A percentile compares a stretch with the other conserved stretches of the same genome.
Conservation (phyloP, 1,139 yeast genomes). For the Kluyveromyces sp. region DNA sequence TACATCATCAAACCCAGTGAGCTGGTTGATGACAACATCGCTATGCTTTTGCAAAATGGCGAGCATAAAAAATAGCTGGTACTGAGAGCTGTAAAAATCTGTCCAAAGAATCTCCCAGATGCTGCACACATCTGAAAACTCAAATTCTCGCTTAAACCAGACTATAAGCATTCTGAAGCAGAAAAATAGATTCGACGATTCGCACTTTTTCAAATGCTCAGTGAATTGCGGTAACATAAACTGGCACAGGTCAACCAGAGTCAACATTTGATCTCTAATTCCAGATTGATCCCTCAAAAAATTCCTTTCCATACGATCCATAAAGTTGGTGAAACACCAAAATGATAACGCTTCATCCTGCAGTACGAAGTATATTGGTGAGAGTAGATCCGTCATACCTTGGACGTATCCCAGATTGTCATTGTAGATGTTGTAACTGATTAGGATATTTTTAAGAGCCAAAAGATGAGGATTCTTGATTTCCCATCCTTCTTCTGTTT, state of each 20-base stretch:
- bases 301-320: conserved; percentile 95
- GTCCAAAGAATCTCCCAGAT: conserved; percentile 94
- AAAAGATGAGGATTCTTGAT: conserved; percentile 64
- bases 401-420: conserved; percentile 87
- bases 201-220: conserved; percentile 78
- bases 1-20: conserved; percentile 80
- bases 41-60: conserved; percentile 85
- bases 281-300: conserved; percentile 89
- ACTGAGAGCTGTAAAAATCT: conserved; percentile 76
- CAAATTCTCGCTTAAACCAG: conserved; percentile 91
- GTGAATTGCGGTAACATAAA: conserved; percentile 83
- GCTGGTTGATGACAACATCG: conserved; percentile 64
- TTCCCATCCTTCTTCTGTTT: conserved; percentile 47
- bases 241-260: conserved; percentile 75
- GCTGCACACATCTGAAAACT: conserved; percentile 66
- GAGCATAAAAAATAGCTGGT: conserved; percentile 77
- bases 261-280: conserved; percentile 79
- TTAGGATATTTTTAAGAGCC: conserved; percentile 66
- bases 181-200: conserved; percentile 83
- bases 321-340: conserved; percentile 82
- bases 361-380: conserved; percentile 74
- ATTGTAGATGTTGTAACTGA: conserved; percentile 82
- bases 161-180: conserved; percentile 91
- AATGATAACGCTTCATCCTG: conserved; percentile 77
- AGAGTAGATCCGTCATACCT: conserved; percentile 91